Evolutionary conservation across 129 eudicot genomes (phyloP), one percentile per base, ranked within the genome.

Genomic region (Pulicaria dysenterica): DNA sequence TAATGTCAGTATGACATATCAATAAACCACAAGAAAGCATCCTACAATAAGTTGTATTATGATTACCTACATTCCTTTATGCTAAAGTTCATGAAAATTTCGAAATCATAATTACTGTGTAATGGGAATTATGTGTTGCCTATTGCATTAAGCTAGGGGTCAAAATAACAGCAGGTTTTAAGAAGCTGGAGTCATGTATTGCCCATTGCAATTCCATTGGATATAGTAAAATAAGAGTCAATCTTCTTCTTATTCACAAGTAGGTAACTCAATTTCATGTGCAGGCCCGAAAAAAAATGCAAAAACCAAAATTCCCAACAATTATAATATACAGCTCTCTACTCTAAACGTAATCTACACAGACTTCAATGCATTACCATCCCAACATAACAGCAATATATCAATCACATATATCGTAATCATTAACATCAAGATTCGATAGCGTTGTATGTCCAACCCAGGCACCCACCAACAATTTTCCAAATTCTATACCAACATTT

Each of bases 211-310:
- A 44, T 47, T 73, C 37, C 47, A 59, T 14, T 14, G 9, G 5
- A 7, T 36, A 42, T 34, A 58, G 13, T n/a, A 59, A 41, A 63
- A 50, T 0, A 40, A 61, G 24, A 53, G 11, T 39, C 64, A 11
- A 31, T 12, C 39, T 48, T 62, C 71, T 48, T 62, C 61, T 4
- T 41, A 76, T 56, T 56, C 58, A 76, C 53, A 67, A 66, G 17
- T 48, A 75, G 57, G 59, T 38, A 34, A 14, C 67, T 64, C 19
- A 53, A 64, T 51, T 50, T 17, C 80, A 66, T 75, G 67, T 51
- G 69, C 60, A 69, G 81, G 81, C 81, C 37, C 81, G 53, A 69
- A 60, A 69, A 69, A 64, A 77, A 50, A 77, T 69, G 76, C 76
- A 59, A 77, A 64, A 69, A 43, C 37, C 67, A 58, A 61, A 48